phyloP scores from a whole-genome alignment of 306 rosid species.

The Coriaria nepalensis region DNA sequence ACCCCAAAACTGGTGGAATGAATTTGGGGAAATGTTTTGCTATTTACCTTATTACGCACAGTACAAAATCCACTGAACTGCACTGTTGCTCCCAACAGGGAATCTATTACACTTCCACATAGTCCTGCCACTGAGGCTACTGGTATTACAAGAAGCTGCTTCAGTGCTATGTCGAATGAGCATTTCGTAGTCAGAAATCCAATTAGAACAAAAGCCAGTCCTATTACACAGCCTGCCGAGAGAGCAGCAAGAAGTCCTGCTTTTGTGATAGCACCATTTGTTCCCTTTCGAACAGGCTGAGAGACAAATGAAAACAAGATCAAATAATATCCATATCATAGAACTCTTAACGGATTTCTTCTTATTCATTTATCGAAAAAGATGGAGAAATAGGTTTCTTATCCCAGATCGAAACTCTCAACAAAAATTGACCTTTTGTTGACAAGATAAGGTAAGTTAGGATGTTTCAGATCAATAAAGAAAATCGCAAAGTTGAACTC shows the following conservation, averaged over 20 bases:
- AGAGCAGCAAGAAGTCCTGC: conserved; percentile 81
- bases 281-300: conserved; percentile 79
- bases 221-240: conserved; percentile 61
- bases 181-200: conserved; percentile 52
- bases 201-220: conserved; percentile 41
- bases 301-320: conserved; percentile 6
- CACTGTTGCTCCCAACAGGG: conserved; percentile 89
- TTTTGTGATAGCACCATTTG: conserved; percentile 81
- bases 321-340: too few relatives aligned
- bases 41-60: conserved; percentile 74
- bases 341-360: too few relatives aligned
- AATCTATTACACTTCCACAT: conserved; percentile 67
- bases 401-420: too few relatives aligned
- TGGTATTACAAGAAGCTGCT: conserved; percentile 73
- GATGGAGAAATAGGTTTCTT: too few relatives aligned
- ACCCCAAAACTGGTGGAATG: too few relatives aligned
- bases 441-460: too few relatives aligned
- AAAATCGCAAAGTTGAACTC: neutral
- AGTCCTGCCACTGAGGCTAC: conserved; percentile 60
- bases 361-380: too few relatives aligned
- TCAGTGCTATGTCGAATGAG: conserved; percentile 26
- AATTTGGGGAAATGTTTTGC: too few relatives aligned
- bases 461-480: neutral
- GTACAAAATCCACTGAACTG: conserved; percentile 85
- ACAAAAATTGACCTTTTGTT: too few relatives aligned